Conservation (phyloP, 2,329 filamentous ascomycete species). For the Trichoderma arundinaceum region DNA sequence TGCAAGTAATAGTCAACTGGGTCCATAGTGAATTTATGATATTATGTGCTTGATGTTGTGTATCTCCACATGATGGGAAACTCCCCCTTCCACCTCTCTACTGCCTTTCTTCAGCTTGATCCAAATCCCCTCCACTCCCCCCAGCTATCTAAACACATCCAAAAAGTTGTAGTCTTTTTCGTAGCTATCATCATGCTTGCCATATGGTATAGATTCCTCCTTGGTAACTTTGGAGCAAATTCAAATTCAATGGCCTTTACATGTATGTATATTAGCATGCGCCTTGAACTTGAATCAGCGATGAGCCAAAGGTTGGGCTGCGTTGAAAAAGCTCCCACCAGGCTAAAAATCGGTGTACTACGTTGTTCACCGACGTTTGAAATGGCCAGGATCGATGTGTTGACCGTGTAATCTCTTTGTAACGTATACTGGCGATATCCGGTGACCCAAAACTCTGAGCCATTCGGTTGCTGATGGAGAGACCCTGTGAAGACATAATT, state of each 20-base stretch:
- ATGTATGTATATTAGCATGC: not conserved
- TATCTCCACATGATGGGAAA: not conserved
- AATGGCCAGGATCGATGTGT: not conserved
- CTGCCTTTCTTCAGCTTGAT: not conserved
- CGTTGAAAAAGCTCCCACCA: not conserved
- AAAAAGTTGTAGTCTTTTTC: no score
- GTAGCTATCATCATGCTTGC: not conserved
- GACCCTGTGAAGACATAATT: no score
- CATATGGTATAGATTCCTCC: not conserved
- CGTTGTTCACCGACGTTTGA: not conserved
- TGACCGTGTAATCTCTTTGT: not conserved
- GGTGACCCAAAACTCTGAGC: not conserved
- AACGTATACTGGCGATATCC: not conserved
- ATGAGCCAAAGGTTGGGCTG: not conserved
- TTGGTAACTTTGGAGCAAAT: not conserved
- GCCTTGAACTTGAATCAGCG: not conserved
- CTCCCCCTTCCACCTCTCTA: not conserved
- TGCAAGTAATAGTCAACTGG: not conserved
- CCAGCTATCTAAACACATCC: not conserved
- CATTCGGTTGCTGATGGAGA: not conserved
- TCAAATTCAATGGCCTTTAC: not conserved
- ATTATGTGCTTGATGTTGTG: not conserved
- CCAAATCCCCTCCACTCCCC: not conserved
- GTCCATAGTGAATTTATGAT: not conserved
- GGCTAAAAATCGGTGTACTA: not conserved